Percentiles rank a stretch among this genome's conserved stretches.
phyloP scores from a whole-genome alignment of 140 eudicot genomes.

The Cichorium intybus region DNA sequence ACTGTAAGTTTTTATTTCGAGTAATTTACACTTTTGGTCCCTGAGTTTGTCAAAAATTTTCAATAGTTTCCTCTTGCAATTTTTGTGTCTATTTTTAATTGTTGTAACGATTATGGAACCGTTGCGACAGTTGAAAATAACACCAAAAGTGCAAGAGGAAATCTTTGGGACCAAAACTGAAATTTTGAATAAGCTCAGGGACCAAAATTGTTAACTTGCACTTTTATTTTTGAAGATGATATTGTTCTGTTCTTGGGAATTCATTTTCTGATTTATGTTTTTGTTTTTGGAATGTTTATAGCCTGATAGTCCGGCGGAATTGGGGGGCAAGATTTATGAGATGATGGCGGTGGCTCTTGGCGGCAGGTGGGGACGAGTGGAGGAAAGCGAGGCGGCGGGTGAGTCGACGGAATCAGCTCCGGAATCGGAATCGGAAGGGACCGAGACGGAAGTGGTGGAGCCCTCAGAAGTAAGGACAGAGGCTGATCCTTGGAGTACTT shows the following conservation, averaged over 20 bases:
- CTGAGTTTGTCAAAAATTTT: no score
- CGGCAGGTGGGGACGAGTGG: constrained; percentile 92
- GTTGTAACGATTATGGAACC: no score
- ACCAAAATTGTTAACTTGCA: no score
- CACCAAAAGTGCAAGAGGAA: no score
- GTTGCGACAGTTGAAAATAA: no score
- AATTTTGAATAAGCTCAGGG: no score
- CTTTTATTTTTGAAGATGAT: no score
- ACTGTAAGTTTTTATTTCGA: constrained; percentile 47
- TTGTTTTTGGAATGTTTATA: constrained; percentile 22
- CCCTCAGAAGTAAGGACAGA: constrained; percentile 95
- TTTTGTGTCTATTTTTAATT: no score
- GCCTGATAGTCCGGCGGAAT: constrained; percentile 99
- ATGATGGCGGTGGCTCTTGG: constrained; percentile 99
- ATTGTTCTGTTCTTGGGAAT: neutral
- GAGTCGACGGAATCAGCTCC: constrained; percentile 37
- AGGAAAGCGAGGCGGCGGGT: constrained; percentile 43
- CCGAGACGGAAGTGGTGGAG: constrained; percentile 70
- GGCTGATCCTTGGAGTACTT: constrained; percentile 83
- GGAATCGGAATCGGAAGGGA: constrained; percentile 30
- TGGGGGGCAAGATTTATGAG: constrained; percentile 90
- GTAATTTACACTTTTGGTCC: no score
- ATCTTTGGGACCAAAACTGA: no score
- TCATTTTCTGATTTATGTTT: neutral
- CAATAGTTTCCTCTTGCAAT: no score